Conservation (phyloP, 192 early-diverging fungal species). For the Dissophora ornata region DNA sequence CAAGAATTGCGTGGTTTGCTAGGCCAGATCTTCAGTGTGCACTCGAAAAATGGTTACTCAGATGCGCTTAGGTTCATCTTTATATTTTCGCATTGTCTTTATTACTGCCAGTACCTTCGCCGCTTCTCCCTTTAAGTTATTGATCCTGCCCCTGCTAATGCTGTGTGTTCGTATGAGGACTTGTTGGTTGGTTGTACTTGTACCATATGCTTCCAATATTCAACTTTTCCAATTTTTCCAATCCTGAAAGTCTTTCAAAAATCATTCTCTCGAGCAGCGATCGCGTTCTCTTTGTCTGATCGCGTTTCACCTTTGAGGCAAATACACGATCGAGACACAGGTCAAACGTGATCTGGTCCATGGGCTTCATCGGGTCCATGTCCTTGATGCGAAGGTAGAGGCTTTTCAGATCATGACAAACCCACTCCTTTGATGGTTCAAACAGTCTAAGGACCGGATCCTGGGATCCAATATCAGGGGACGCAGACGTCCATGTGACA, state of each 20-base stretch:
- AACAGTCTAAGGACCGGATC: background rate
- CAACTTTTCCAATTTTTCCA: conserved; percentile 16
- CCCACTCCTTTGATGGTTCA: conserved; percentile 27
- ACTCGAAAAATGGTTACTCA: no score
- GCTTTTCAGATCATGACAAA: conserved; percentile 21
- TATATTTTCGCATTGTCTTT: no score
- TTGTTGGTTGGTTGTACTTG: background rate
- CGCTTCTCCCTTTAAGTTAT: no score
- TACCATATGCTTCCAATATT: conserved; percentile 36
- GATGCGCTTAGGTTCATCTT: no score
- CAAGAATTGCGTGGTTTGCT: no score
- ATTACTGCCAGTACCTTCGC: no score
- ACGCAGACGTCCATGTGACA: background rate
- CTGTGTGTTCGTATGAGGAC: no score
- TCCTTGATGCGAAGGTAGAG: conserved; percentile 28
- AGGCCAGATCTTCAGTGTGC: no score
- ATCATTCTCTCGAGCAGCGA: conserved; percentile 25
- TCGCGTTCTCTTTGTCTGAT: conserved; percentile 4
- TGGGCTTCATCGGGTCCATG: conserved; percentile 18
- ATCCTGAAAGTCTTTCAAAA: conserved; percentile 15
- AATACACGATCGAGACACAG: conserved; percentile 33
- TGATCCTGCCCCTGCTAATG: no score
- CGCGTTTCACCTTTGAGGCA: conserved; percentile 17
- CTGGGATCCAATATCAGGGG: background rate
- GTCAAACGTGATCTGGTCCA: conserved; percentile 38